Conservation (phyloP, 2,329 filamentous ascomycete species). For the Venturia oleaginea region DNA sequence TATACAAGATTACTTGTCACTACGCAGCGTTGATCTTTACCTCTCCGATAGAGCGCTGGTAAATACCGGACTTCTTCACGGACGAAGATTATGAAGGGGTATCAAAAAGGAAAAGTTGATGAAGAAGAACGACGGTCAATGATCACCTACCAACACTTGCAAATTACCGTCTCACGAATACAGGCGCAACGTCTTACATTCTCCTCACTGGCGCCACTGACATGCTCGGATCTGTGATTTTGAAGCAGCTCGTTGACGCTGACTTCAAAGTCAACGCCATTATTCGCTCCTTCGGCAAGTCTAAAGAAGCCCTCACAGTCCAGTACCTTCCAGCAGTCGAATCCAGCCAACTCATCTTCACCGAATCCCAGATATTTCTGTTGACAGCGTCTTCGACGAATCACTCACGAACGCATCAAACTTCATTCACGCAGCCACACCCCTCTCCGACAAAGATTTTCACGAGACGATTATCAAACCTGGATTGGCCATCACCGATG, state of each 20-base stretch:
- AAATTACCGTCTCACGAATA: neutral
- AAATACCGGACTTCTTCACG: neutral
- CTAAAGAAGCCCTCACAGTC: constrained; percentile 11
- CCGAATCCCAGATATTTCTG: constrained; percentile 17
- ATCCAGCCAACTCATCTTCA: constrained; percentile 14
- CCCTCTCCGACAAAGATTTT: constrained; percentile 14
- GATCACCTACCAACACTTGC: too few species aligned
- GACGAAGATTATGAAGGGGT: neutral
- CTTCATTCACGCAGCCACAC: constrained; percentile 17
- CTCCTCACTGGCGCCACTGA: constrained; percentile 14
- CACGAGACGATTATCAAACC: constrained; percentile 16
- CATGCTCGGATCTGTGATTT: constrained; percentile 14
- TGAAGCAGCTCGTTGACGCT: constrained; percentile 15
- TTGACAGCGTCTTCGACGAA: constrained; percentile 15
- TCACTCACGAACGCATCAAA: constrained; percentile 9
- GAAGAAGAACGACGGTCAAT: too few species aligned
- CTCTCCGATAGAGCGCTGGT: too few species aligned
- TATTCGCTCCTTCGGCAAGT: constrained; percentile 14
- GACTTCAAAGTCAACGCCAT: constrained; percentile 15
- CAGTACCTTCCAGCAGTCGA: constrained; percentile 9
- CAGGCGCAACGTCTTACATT: neutral
- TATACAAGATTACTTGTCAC: neutral
- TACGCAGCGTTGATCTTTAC: neutral
- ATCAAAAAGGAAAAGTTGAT: too few species aligned
- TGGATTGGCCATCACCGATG: constrained; percentile 16